Conservation (phyloP, 2,329 filamentous ascomycete genomes). For the Clathrospora elynae region DNA sequence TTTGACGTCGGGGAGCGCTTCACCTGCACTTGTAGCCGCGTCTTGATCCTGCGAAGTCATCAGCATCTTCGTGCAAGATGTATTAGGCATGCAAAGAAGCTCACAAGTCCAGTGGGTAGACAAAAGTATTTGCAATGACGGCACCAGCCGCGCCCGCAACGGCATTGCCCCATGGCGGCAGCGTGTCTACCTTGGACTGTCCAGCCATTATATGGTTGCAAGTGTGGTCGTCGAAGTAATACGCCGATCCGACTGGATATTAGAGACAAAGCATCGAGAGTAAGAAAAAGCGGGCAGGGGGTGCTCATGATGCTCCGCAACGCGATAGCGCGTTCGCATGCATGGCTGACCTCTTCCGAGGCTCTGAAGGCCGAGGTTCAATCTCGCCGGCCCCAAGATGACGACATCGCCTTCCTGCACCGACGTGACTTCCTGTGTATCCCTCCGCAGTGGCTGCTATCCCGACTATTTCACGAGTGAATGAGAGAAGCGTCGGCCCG, state of each 20-base stretch:
- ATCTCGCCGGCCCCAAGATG: constrained; percentile 13
- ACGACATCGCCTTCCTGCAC: constrained; percentile 11
- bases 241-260: not conserved
- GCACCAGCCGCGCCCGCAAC: constrained; percentile 91
- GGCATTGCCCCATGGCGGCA: constrained; percentile 92
- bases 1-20: constrained; percentile 59
- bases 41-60: constrained; percentile 76
- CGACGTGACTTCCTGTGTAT: too few species aligned
- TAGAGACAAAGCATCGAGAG: constrained; percentile 10
- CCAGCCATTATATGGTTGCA: constrained; percentile 53
- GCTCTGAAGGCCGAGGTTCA: constrained; percentile 43
- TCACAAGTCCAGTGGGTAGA: constrained; percentile 97
- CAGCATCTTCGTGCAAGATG: too few species aligned
- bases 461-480: not conserved
- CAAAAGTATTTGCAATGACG: constrained; percentile 90
- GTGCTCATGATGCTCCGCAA: constrained; percentile 28
- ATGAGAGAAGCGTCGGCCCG: not conserved
- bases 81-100: too few species aligned
- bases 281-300: constrained; percentile 22
- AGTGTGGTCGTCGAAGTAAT: not conserved
- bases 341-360: constrained; percentile 44
- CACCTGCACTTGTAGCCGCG: constrained; percentile 91
- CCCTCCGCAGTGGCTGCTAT: too few species aligned
- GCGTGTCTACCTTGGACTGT: constrained; percentile 67
- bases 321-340: constrained; percentile 31